phyloP scores from a whole-genome alignment of 805 yeast genomes.

The Grigorovia jiainica region DNA sequence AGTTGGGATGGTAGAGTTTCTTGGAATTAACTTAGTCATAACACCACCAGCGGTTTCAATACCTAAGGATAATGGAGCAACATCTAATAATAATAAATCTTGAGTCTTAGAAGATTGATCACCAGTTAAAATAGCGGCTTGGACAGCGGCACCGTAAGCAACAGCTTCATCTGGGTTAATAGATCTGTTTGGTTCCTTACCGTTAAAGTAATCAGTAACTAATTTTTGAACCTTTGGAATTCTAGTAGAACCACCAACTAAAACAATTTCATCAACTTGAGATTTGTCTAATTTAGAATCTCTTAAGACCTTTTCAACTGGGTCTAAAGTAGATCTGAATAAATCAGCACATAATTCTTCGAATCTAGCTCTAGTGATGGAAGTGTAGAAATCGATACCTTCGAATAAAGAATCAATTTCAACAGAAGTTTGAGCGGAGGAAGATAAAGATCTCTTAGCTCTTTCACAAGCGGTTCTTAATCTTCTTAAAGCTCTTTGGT shows the following conservation, averaged over 20 bases:
- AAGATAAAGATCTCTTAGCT: constrained; percentile 97
- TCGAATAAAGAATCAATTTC: constrained; percentile 94
- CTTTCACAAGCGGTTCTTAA: constrained; percentile 98
- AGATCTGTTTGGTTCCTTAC: constrained; percentile 96
- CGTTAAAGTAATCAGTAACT: constrained; percentile 95
- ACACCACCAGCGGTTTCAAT: constrained; percentile 99
- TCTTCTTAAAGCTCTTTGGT: constrained; percentile 98
- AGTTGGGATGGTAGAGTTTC: constrained; percentile 98
- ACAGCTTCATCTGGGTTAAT: constrained; percentile 99
- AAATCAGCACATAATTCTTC: constrained; percentile 95
- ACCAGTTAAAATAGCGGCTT: constrained; percentile 96
- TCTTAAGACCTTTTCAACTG: constrained; percentile 92
- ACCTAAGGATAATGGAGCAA: constrained; percentile 97
- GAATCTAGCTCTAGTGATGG: constrained; percentile 97
- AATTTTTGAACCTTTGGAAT: constrained; percentile 97
- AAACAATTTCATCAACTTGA: constrained; percentile 85
- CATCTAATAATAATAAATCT: constrained; percentile 93
- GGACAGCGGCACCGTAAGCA: constrained; percentile 99
- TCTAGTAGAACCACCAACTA: constrained; percentile 98
- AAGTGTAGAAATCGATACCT: constrained; percentile 96
- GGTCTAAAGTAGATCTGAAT: constrained; percentile 90
- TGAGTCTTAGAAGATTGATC: constrained; percentile 96
- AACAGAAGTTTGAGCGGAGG: constrained; percentile 92
- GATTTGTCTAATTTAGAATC: constrained; percentile 93
- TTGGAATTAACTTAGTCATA: constrained; percentile 97